Conservation (phyloP, 768 basidiomycete species). For the Tricholoma furcatifolium region DNA sequence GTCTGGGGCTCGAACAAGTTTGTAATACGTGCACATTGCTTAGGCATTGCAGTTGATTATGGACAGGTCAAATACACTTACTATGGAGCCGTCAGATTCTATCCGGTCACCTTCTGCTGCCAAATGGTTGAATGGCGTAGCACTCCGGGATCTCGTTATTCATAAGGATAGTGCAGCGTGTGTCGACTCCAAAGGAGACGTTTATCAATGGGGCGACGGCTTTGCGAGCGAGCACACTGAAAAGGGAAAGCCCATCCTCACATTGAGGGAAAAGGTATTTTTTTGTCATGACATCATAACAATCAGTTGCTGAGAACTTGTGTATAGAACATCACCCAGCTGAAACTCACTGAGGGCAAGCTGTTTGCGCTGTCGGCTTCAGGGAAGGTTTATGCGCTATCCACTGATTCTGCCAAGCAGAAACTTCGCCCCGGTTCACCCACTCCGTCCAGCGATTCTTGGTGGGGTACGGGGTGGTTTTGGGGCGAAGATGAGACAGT, state of each 20-base stretch:
- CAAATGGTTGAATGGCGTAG: slow-evolving; percentile 63
- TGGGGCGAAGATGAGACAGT: slow-evolving; percentile 50
- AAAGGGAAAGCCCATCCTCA: slow-evolving; percentile 42
- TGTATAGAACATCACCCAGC: slow-evolving; percentile 61
- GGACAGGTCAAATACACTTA: slow-evolving; percentile 45
- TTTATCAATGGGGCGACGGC: slow-evolving; percentile 81
- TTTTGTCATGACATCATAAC: too few relatives aligned
- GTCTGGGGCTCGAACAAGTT: slow-evolving; percentile 81
- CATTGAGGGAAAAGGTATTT: slow-evolving; percentile 63
- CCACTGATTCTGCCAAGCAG: slow-evolving; percentile 52
- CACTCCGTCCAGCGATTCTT: slow-evolving; percentile 46
- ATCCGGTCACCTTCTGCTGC: slow-evolving; percentile 51
- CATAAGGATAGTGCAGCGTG: slow-evolving; percentile 70
- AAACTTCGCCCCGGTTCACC: slow-evolving; percentile 32
- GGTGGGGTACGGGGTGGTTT: slow-evolving; percentile 64
- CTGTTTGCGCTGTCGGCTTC: slow-evolving; percentile 79
- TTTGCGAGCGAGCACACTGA: slow-evolving; percentile 42
- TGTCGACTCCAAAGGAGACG: slow-evolving; percentile 76
- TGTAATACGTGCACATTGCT: slow-evolving; percentile 12
- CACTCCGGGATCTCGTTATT: slow-evolving; percentile 71
- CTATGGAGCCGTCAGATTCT: slow-evolving; percentile 36
- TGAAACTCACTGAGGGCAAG: slow-evolving; percentile 58
- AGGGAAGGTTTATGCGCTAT: slow-evolving; percentile 72
- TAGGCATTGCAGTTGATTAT: not conserved
- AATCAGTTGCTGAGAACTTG: not conserved